Evolutionary conservation across 768 basidiomycete species (phyloP).

Genomic region (Tricholoma bakamatsutake): DNA sequence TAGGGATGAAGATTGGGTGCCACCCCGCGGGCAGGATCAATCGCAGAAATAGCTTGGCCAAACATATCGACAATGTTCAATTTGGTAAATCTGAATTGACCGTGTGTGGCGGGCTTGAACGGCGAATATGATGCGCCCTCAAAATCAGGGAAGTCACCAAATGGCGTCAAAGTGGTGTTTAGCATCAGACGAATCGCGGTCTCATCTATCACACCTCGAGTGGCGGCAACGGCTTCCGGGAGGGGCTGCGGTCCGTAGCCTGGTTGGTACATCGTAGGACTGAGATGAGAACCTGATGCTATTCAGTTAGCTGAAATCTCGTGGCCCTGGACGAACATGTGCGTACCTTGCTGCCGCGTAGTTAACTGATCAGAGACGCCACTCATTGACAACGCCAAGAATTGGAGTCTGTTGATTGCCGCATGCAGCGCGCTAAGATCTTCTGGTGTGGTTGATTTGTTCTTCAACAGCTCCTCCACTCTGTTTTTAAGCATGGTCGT

Average conservation of each 20-base stretch:
- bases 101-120: background rate
- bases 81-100: constrained; percentile 1
- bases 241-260: background rate
- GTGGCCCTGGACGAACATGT: background rate
- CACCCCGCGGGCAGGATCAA: background rate
- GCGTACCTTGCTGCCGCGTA: background rate
- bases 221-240: background rate
- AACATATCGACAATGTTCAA: background rate
- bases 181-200: background rate
- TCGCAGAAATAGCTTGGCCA: background rate
- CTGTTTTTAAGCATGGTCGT: background rate
- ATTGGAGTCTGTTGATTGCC: background rate
- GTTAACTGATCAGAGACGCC: background rate
- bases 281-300: background rate
- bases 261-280: background rate
- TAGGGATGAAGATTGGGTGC: background rate
- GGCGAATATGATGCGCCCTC: background rate
- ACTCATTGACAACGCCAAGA: background rate
- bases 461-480: background rate
- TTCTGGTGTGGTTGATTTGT: background rate
- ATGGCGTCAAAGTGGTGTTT: background rate
- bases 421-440: background rate
- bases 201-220: background rate
- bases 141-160: background rate
- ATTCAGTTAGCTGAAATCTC: background rate